Percentiles rank a stretch among this genome's conserved stretches.
Conservation (phyloP, 768 basidiomycete species). For the Trametes cubensis region DNA sequence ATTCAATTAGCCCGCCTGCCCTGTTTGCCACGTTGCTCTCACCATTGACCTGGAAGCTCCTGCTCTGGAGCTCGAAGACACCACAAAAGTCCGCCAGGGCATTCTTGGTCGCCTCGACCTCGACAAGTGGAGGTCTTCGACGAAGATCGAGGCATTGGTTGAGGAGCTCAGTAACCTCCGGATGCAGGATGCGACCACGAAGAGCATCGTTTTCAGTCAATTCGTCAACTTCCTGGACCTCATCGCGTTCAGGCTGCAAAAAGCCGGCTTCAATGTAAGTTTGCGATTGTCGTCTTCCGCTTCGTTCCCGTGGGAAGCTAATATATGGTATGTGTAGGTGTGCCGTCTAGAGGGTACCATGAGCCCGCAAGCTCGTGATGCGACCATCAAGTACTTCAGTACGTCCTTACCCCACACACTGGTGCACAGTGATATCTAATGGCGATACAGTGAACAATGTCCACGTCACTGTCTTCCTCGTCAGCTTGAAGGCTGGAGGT, state of each 20-base stretch:
- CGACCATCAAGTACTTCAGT: slow-evolving; percentile 95
- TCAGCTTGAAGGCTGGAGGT: slow-evolving; percentile 94
- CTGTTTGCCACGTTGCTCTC: slow-evolving; percentile 89
- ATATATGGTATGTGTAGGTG: slow-evolving; percentile 49
- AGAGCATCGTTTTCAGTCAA: slow-evolving; percentile 96
- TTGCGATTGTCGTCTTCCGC: neutral
- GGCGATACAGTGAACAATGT: slow-evolving; percentile 78
- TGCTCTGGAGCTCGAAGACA: slow-evolving; percentile 81
- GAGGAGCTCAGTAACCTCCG: slow-evolving; percentile 91
- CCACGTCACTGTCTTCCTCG: slow-evolving; percentile 95
- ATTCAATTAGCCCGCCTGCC: slow-evolving; percentile 75
- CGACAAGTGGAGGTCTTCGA: slow-evolving; percentile 90
- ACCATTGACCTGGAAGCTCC: slow-evolving; percentile 97
- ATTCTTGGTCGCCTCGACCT: slow-evolving; percentile 91
- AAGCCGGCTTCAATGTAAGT: slow-evolving; percentile 85
- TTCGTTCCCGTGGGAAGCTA: neutral
- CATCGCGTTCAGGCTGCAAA: slow-evolving; percentile 90
- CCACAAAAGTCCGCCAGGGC: slow-evolving; percentile 68
- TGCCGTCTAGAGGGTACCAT: slow-evolving; percentile 96
- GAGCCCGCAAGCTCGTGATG: slow-evolving; percentile 94
- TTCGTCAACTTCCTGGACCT: slow-evolving; percentile 93
- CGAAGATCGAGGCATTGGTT: slow-evolving; percentile 94
- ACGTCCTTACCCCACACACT: slow-evolving; percentile 30
- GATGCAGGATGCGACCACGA: slow-evolving; percentile 84
- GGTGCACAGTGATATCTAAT: neutral